Percentiles rank a stretch among this genome's conserved stretches.
Conservation (phyloP, 371 early-diverging fungal species). For the Mucor piriformis region DNA sequence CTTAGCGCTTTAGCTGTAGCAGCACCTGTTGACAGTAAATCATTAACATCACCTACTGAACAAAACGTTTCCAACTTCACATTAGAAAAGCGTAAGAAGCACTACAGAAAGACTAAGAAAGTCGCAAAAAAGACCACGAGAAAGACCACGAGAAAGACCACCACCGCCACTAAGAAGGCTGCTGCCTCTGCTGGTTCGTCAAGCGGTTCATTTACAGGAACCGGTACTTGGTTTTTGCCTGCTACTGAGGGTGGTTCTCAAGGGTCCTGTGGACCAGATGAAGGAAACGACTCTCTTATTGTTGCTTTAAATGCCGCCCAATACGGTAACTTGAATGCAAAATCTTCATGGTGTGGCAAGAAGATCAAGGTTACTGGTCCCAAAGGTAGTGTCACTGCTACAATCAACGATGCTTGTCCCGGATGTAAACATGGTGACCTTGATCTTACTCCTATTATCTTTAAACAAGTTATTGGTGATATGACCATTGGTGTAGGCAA, state of each 20-base stretch:
- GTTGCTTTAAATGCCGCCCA: constrained; percentile 35
- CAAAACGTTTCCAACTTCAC: neutral
- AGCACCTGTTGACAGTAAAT: constrained; percentile 10
- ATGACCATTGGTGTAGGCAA: constrained; percentile 28
- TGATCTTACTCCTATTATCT: constrained; percentile 65
- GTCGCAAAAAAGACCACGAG: neutral
- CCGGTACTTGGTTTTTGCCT: constrained; percentile 34
- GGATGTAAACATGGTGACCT: constrained; percentile 25
- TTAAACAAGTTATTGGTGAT: constrained; percentile 37
- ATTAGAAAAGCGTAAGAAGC: constrained; percentile 16
- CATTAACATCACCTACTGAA: neutral
- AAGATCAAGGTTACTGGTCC: constrained; percentile 29
- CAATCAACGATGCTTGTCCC: constrained; percentile 34
- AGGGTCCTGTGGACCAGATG: constrained; percentile 34
- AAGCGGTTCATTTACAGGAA: constrained; percentile 19
- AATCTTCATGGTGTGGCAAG: constrained; percentile 35
- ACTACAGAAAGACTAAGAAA: neutral
- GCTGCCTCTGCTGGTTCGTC: neutral
- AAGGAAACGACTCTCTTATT: constrained; percentile 19
- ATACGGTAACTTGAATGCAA: constrained; percentile 28
- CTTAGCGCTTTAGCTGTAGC: constrained; percentile 19
- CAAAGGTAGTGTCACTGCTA: constrained; percentile 21
- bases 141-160: neutral
- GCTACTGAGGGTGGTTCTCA: constrained; percentile 28
- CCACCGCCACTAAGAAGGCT: neutral